Evolutionary conservation across 164 flowering plant species (phyloP).

Genomic region (Vitis rotundifolia): DNA sequence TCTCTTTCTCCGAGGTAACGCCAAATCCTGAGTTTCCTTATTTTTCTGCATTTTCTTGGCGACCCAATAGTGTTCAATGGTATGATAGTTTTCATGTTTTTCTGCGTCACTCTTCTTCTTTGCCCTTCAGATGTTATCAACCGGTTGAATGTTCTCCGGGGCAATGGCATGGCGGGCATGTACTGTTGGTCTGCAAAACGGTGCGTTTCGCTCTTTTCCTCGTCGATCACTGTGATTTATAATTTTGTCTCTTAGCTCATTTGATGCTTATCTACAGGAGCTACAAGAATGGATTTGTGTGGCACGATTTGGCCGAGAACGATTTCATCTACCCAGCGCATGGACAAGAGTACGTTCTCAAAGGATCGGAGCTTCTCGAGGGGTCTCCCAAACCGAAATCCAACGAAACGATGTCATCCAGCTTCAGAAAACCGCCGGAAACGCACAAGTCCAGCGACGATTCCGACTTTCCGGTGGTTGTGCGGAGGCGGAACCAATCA

Average conservation of each 20-base stretch:
- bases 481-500: conserved; percentile 70
- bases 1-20: neutral
- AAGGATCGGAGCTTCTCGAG: conserved; percentile 80
- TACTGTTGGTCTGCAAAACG: conserved; percentile 91
- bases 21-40: neutral
- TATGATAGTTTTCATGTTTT: neutral
- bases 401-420: conserved; percentile 30
- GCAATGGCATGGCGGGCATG: conserved; percentile 74
- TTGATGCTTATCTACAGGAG: conserved; percentile 46
- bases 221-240: neutral
- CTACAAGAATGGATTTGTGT: conserved; percentile 89
- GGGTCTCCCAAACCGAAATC: conserved; percentile 18
- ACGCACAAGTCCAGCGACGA: conserved; percentile 17
- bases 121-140: conserved; percentile 65
- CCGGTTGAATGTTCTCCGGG: conserved; percentile 72
- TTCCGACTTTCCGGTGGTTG: conserved; percentile 33
- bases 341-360: conserved; percentile 90
- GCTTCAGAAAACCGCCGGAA: conserved; percentile 23
- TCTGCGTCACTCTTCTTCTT: neutral
- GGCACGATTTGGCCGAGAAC: conserved; percentile 85
- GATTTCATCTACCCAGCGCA: conserved; percentile 84
- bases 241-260: neutral
- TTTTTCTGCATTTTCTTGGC: neutral
- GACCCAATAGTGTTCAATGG: no score
- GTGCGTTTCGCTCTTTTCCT: conserved; percentile 4